Percentiles rank a stretch among this genome's conserved stretches.
Conservation (phyloP, 1,139 yeast genomes). For the Yamadazyma trypodendri region DNA sequence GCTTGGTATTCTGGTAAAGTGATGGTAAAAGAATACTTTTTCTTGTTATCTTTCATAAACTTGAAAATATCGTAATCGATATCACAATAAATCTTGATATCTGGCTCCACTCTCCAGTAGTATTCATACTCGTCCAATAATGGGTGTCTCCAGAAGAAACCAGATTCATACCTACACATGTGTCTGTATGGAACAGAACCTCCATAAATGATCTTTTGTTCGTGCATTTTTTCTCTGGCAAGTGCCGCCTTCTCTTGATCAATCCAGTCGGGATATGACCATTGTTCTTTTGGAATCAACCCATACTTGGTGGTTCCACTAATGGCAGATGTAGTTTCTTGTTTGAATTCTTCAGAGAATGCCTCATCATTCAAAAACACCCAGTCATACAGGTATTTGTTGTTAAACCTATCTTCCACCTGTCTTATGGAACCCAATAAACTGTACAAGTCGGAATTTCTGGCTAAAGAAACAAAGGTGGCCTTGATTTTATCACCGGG, state of each 20-base stretch:
- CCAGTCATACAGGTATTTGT: conserved; percentile 45
- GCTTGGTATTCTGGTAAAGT: conserved; percentile 80
- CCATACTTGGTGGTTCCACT: conserved; percentile 46
- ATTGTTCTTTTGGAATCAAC: conserved; percentile 44
- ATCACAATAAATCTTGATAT: conserved; percentile 73
- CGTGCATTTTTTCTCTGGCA: conserved; percentile 49
- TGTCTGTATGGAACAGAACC: conserved; percentile 64
- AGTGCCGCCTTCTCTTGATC: conserved; percentile 57
- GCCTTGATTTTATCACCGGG: conserved; percentile 36
- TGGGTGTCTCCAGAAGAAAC: conserved; percentile 81
- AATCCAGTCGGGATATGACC: conserved; percentile 58
- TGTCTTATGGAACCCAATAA: conserved; percentile 42
- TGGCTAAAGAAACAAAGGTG: conserved; percentile 45
- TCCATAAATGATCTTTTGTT: conserved; percentile 59
- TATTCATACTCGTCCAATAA: conserved; percentile 71
- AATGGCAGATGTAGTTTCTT: conserved; percentile 30
- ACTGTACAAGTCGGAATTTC: conserved; percentile 38
- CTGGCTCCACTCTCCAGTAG: conserved; percentile 96
- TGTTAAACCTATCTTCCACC: conserved; percentile 46
- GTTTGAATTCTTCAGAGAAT: conserved; percentile 40
- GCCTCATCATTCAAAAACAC: conserved; percentile 46
- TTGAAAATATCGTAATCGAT: conserved; percentile 79
- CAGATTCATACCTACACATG: conserved; percentile 92
- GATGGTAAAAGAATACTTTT: conserved; percentile 76
- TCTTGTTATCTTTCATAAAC: conserved; percentile 72